Base-by-base conservation (phyloP, 768 basidiomycete species). In the Agaricus blazei region DNA sequence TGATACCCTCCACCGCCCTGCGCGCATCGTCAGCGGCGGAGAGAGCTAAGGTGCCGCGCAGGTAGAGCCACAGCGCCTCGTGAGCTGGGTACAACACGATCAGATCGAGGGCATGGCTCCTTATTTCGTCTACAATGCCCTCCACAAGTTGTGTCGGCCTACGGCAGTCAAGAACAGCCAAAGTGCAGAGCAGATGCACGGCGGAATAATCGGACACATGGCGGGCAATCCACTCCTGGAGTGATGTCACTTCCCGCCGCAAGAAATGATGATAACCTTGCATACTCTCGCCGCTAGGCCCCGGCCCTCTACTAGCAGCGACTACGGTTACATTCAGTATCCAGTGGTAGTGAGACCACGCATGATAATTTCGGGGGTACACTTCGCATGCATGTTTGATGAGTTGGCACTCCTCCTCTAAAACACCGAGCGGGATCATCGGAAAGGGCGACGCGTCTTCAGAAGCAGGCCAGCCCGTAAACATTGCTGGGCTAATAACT, bases 291-390 rank as follows among this genome's bases (percentile, higher is more conserved):
- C 57, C 58, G 42, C 40, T 12, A 61, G 67, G 45, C 52, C 52
- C 58, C 53, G 63, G 52, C 19, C 56, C 44, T 1, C 37, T 31
- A 59, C 41, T 54, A 51, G 60, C 48, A 6, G 49, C 48, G 26
- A 59, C 63, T 52, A 58, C 66, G 37, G 70, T 63, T 36, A 69
- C 61, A 58, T 77, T 69, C 42, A 80, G 64, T 52, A 82, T 71
- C 41, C 76, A 77, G 46, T 72, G 72, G 63, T 85, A 81, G 60
- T 89, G 84, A 1, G 73, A 64, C 88, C 88, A 89, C 3, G 84
- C 85, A 65, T 85, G 80, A 63, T 89, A 90, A 62, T 89, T 90
- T 12, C 88, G 80, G 8, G 83, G 83, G 63, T 88, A 86, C 4
- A 74, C 66, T 60, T 82, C 80, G 67, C 83, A 83, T 29, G 85